phyloP scores from a whole-genome alignment of 129 eudicot species.

The Flaveria linearis region DNA sequence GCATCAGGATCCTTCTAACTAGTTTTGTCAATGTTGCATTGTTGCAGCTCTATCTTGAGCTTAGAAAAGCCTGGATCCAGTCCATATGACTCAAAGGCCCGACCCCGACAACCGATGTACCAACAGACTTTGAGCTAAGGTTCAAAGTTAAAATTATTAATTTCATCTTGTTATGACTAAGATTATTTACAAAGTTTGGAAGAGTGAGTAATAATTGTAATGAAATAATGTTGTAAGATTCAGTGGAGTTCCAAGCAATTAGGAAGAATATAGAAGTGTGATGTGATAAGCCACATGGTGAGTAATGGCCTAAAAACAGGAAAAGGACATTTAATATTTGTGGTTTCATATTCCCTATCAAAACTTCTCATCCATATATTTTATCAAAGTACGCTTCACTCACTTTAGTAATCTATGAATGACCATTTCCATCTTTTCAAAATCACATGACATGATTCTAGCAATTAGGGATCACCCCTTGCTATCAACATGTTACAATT shows the following conservation, averaged over 20 bases:
- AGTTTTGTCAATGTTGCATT: no score
- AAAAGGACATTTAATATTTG: conserved; percentile 13
- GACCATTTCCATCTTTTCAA: conserved; percentile 37
- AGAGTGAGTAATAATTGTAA: no score
- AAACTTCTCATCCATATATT: conserved; percentile 32
- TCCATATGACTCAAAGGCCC: no score
- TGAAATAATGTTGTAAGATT: not conserved
- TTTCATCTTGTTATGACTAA: not conserved
- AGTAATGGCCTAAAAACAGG: conserved; percentile 34
- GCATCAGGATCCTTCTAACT: no score
- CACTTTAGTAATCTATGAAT: conserved; percentile 44
- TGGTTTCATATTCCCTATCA: conserved; percentile 30
- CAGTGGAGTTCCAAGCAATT: conserved; percentile 24
- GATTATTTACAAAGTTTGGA: no score
- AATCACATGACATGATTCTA: conserved; percentile 49
- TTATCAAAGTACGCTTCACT: conserved; percentile 36
- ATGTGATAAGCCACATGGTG: conserved; percentile 42
- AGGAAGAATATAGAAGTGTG: conserved; percentile 31
- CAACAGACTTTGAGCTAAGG: no score
- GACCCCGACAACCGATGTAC: no score
- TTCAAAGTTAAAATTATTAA: no score
- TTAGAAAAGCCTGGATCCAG: no score
- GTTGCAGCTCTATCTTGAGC: no score
- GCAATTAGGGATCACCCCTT: conserved; percentile 24
- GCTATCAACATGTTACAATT: conserved; percentile 13